A percentile compares a stretch with the other conserved stretches of the same genome.
These are phyloP conservation scores for Mycena maculata DNA, from an alignment of 768 basidiomycete genomes.

Conservation along the genomic window DNA sequence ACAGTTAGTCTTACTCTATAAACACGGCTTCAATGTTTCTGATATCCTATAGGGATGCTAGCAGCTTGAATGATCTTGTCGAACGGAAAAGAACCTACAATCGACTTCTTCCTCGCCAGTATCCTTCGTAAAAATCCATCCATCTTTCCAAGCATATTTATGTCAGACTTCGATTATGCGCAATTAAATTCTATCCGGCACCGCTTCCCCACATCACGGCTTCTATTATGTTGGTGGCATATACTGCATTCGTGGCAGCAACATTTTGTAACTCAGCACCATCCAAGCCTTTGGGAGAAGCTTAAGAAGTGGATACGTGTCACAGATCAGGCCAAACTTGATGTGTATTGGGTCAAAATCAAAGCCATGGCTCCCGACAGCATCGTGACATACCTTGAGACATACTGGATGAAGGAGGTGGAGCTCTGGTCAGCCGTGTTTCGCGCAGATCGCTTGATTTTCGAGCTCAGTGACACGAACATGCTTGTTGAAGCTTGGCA, in stretches of 20 bases:
- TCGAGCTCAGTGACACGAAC: slow-evolving; percentile 16
- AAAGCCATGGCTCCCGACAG: not conserved
- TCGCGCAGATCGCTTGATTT: slow-evolving; percentile 3
- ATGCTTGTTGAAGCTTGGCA: slow-evolving; percentile 31
- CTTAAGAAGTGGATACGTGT: slow-evolving; percentile 39
- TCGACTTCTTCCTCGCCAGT: not conserved
- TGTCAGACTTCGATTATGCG: slow-evolving; percentile 17
- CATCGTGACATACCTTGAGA: slow-evolving; percentile 23
- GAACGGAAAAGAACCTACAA: slow-evolving; percentile 34
- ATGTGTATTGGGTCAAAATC: not conserved
- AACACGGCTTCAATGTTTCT: no score
- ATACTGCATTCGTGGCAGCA: slow-evolving; percentile 46
- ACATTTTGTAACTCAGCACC: slow-evolving; percentile 22
- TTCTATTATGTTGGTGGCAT: slow-evolving; percentile 44
- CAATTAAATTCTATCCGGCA: slow-evolving; percentile 1
- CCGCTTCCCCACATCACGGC: slow-evolving; percentile 2
- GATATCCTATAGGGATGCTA: slow-evolving; percentile 21
- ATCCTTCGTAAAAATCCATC: not conserved
- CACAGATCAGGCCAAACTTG: slow-evolving; percentile 3
- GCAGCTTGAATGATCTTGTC: slow-evolving; percentile 37
- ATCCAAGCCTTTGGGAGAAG: slow-evolving; percentile 35
- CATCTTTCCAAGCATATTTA: not conserved
- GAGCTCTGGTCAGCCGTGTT: slow-evolving; percentile 13
- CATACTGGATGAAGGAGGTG: slow-evolving; percentile 31
- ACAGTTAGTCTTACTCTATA: no score